These are phyloP conservation scores for Colletotrichum noveboracense DNA, from an alignment of 2,329 filamentous ascomycete genomes.

Conservation along the genomic window DNA sequence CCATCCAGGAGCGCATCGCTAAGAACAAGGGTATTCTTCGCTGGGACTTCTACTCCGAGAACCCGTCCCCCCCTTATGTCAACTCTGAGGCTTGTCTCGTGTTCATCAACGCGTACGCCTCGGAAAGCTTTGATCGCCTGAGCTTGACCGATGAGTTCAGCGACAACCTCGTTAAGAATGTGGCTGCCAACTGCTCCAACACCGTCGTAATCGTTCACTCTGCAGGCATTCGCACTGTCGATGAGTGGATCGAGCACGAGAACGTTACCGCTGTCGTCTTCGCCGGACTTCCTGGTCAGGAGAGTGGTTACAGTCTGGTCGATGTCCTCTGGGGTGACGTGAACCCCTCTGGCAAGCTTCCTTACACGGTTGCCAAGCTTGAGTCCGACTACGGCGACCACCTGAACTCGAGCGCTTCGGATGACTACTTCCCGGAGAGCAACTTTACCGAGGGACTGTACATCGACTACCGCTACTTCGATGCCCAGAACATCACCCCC, in stretches of 20 bases:
- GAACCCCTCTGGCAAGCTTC: slow-evolving; percentile 62
- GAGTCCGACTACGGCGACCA: slow-evolving; percentile 60
- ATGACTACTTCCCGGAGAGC: slow-evolving; percentile 50
- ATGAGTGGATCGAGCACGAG: slow-evolving; percentile 64
- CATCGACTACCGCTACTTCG: slow-evolving; percentile 62
- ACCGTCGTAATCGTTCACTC: slow-evolving; percentile 72
- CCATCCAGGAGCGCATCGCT: slow-evolving; percentile 54
- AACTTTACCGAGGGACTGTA: slow-evolving; percentile 58
- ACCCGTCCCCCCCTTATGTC: slow-evolving; percentile 47
- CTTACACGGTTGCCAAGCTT: slow-evolving; percentile 65
- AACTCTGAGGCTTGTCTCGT: slow-evolving; percentile 71
- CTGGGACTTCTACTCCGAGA: slow-evolving; percentile 59
- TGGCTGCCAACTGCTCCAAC: slow-evolving; percentile 64
- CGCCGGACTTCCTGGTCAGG: slow-evolving; percentile 69
- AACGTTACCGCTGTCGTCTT: slow-evolving; percentile 70
- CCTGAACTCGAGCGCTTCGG: slow-evolving; percentile 31
- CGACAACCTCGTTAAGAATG: slow-evolving; percentile 60
- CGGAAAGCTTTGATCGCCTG: slow-evolving; percentile 72
- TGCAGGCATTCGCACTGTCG: slow-evolving; percentile 59
- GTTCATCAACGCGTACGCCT: slow-evolving; percentile 71
- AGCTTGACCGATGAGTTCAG: slow-evolving; percentile 70
- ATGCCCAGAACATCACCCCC: slow-evolving; percentile 50
- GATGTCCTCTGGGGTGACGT: slow-evolving; percentile 62
- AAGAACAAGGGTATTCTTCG: slow-evolving; percentile 54
- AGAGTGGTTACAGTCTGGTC: slow-evolving; percentile 61